These are phyloP conservation scores for Leccinum olivaceopallidum DNA, from an alignment of 768 basidiomycete species.

Conservation along the genomic window DNA sequence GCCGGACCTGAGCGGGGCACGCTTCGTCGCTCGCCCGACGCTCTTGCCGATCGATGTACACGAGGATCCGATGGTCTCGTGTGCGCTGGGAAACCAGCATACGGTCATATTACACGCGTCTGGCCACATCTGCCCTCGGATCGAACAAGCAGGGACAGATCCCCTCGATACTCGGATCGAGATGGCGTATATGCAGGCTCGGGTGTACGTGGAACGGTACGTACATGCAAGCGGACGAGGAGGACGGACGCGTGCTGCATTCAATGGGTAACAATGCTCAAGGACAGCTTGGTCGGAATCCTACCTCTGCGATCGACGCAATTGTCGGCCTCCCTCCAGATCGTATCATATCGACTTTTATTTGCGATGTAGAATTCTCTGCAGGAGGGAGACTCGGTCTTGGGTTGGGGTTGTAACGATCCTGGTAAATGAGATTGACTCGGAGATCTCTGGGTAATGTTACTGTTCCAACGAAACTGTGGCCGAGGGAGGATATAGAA, in stretches of 20 bases:
- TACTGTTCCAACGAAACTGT: slow-evolving; percentile 49
- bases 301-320: neutral
- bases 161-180: slow-evolving; percentile 34
- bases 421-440: slow-evolving; percentile 84
- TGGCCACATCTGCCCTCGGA: slow-evolving; percentile 56
- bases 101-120: slow-evolving; percentile 44
- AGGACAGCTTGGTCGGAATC: slow-evolving; percentile 63
- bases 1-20: slow-evolving; percentile 13
- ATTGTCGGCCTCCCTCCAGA: slow-evolving; percentile 30
- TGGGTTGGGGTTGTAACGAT: slow-evolving; percentile 98
- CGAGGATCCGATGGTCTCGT: slow-evolving; percentile 34
- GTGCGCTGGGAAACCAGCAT: slow-evolving; percentile 55
- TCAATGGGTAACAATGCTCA: slow-evolving; percentile 56
- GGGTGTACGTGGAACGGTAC: slow-evolving; percentile 84
- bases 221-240: slow-evolving; percentile 41
- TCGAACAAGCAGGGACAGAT: slow-evolving; percentile 74
- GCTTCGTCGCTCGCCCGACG: slow-evolving; percentile 23
- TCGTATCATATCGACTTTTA: slow-evolving; percentile 37
- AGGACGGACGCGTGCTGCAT: slow-evolving; percentile 34
- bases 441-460: slow-evolving; percentile 41
- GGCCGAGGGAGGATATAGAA: slow-evolving; percentile 42
- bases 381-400: slow-evolving; percentile 44
- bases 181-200: slow-evolving; percentile 35
- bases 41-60: slow-evolving; percentile 36
- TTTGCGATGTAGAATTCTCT: slow-evolving; percentile 37